Evolutionary conservation across 257 asterid genomes (phyloP), one percentile per base, ranked within the genome.

Genomic region (Paulownia fortunei): DNA sequence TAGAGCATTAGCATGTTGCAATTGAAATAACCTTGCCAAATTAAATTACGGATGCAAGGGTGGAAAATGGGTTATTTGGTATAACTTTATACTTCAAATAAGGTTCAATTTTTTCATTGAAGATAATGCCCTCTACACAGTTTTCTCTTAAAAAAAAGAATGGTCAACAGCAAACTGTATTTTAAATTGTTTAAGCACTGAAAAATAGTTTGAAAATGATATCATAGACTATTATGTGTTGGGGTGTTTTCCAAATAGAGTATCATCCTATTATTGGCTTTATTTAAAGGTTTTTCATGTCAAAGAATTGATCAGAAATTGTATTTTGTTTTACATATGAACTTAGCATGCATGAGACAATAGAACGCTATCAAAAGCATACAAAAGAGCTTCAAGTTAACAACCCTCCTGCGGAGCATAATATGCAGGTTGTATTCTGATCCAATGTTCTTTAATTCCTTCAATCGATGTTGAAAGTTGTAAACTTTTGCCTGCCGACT

Each of bases 291-390:
- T 7, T 23, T 32, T 75, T 76, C n/a, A 36, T 76, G 13, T 54
- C 5, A 41, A 23, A 21, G 5, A 24, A 67, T 39, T 34, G 27
- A 63, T 24, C 19, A 44, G 5, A 24, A 67, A 67, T 21, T 42
- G 5, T n/a, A 15, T 41, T 18, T 69, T 19, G 26, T 63, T 77
- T 72, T 47, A 77, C 18, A 36, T 76, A 44, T 51, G 56, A 15
- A 19, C 54, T 73, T 72, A 92, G 98, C 93, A 83, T 87, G 92
- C 88, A 81, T 71, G 96, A 83, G 78, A 89, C 88, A 3, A 89
- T 92, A 24, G 90, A 89, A 46, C 93, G 97, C 24, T 91, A 94
- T 81, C 88, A 81, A 69, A 88, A 78, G 80, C 90, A 91, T 34
- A 72, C 81, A 8, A 92, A 85, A 80, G 97, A 90, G 59, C 80